These are phyloP conservation scores for Nicotiana sylvestris DNA, from an alignment of 257 asterid species.

Conservation along the genomic window DNA sequence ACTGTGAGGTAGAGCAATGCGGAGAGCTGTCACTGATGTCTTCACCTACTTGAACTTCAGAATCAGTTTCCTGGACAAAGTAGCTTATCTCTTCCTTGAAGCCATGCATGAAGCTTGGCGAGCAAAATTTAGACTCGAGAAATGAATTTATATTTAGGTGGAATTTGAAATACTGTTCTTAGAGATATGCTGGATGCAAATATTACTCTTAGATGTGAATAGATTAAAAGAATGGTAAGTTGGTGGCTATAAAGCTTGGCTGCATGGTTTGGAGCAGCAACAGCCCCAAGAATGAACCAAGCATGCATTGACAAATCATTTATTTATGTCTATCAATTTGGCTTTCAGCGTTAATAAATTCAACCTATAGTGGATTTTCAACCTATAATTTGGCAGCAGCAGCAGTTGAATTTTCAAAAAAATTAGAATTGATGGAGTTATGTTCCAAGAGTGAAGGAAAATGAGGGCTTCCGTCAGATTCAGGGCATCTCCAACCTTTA, in stretches of 20 bases:
- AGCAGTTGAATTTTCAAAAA: no score
- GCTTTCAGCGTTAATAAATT: no score
- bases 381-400: no score
- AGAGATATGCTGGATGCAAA: background rate
- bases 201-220: background rate
- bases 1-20: background rate
- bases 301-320: background rate
- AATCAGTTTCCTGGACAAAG: background rate
- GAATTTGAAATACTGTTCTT: background rate
- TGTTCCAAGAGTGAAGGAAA: no score
- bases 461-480: no score
- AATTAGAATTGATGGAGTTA: no score
- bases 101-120: background rate
- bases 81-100: background rate
- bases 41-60: background rate
- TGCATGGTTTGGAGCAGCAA: background rate
- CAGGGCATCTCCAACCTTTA: no score
- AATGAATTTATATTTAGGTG: background rate
- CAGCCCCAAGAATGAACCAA: no score
- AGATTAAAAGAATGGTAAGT: no score
- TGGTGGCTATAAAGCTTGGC: background rate
- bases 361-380: no score
- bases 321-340: background rate
- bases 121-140: background rate
- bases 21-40: background rate